These are phyloP conservation scores for Teratosphaeriaceae sp. DNA, from an alignment of 2,329 filamentous ascomycete species.

Conservation along the genomic window DNA sequence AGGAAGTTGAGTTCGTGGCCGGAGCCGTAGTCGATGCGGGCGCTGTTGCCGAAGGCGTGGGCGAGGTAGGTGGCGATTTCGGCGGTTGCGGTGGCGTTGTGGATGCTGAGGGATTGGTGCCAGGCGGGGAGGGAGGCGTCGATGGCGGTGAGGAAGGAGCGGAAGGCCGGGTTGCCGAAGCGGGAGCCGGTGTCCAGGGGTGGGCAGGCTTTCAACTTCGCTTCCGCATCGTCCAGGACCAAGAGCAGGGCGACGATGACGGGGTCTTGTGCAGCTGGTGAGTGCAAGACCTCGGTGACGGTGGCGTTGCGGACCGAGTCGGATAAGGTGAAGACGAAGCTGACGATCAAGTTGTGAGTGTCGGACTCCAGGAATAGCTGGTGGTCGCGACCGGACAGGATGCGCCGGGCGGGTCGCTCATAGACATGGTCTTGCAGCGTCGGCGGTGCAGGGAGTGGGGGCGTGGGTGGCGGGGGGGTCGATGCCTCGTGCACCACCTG, in stretches of 20 bases:
- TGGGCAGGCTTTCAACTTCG: conserved; percentile 61
- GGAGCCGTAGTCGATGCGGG: conserved; percentile 90
- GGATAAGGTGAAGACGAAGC: conserved; percentile 81
- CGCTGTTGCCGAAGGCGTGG: conserved; percentile 78
- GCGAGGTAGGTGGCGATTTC: conserved; percentile 76
- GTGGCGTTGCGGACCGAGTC: conserved; percentile 70
- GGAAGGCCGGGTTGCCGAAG: conserved; percentile 92
- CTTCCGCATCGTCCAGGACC: conserved; percentile 64
- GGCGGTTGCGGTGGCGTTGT: conserved; percentile 46
- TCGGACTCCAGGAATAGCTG: conserved; percentile 71
- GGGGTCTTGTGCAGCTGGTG: conserved; percentile 48
- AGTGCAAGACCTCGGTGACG: conserved; percentile 53
- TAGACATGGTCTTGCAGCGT: conserved; percentile 48
- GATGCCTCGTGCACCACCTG: conserved; percentile 31
- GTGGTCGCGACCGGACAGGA: conserved; percentile 75
- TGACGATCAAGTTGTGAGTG: conserved; percentile 67
- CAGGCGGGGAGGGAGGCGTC: conserved; percentile 45
- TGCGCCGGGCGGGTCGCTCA: conserved; percentile 66
- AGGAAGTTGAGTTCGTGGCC: conserved; percentile 97
- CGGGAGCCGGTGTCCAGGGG: conserved; percentile 83
- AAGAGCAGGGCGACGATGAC: conserved; percentile 57
- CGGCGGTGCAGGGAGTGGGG: conserved; percentile 62
- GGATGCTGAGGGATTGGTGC: conserved; percentile 57
- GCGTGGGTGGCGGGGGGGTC: conserved; percentile 66
- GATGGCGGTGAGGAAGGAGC: conserved; percentile 67